Conservation (phyloP, 2,329 filamentous ascomycete species). For the Sclerotinia nivalis region DNA sequence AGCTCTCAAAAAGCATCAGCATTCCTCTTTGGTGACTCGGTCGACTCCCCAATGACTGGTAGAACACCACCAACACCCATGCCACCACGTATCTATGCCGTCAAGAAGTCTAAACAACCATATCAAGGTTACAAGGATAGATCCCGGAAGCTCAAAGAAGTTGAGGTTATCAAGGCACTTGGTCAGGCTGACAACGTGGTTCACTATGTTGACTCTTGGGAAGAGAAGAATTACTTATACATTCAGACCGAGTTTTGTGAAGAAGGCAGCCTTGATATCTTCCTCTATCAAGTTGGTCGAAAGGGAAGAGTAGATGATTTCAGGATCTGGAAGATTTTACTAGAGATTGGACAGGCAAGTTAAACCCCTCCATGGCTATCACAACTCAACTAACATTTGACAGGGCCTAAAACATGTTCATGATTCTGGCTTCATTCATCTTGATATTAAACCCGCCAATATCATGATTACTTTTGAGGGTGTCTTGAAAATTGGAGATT, state of each 20-base stretch:
- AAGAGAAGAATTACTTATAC: conserved; percentile 80
- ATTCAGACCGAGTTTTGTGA: conserved; percentile 98
- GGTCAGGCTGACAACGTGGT: conserved; percentile 82
- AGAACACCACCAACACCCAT: conserved; percentile 55
- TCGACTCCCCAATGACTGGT: conserved; percentile 49
- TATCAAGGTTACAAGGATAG: conserved; percentile 78
- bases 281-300: conserved; percentile 77
- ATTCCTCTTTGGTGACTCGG: conserved; percentile 46
- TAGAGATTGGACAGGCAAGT: conserved; percentile 80
- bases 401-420: conserved; percentile 91
- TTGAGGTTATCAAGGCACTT: conserved; percentile 74
- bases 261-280: conserved; percentile 85
- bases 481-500: conserved; percentile 81
- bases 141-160: conserved; percentile 81
- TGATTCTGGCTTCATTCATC: conserved; percentile 79
- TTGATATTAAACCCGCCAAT: conserved; percentile 84
- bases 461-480: conserved; percentile 81
- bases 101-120: conserved; percentile 87
- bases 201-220: conserved; percentile 84
- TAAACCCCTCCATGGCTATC: not conserved
- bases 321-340: conserved; percentile 95
- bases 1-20: conserved; percentile 41
- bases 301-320: conserved; percentile 93
- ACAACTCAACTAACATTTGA: conserved; percentile 34
- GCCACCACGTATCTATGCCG: conserved; percentile 72